These are phyloP conservation scores for Senna tora DNA, from an alignment of 306 rosid species.

Conservation along the genomic window DNA sequence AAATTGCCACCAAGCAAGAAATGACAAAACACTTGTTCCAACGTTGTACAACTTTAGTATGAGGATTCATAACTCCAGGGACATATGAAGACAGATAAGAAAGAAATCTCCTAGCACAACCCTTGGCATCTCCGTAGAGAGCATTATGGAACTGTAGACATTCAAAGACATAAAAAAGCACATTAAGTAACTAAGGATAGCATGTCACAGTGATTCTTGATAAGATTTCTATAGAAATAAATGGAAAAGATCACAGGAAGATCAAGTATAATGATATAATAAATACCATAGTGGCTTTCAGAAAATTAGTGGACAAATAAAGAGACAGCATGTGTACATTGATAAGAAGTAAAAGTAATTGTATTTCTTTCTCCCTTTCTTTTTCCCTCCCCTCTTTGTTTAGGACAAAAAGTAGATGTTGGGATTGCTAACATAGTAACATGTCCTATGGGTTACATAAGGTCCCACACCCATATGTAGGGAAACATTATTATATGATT, in stretches of 20 bases:
- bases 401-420: no score
- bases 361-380: not conserved
- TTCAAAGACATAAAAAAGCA: slow-evolving; percentile 12
- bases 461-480: no score
- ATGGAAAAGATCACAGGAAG: slow-evolving; percentile 29
- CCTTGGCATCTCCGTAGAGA: slow-evolving; percentile 82
- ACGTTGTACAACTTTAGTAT: slow-evolving; percentile 63
- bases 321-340: not conserved
- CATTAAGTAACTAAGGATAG: not conserved
- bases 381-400: not conserved
- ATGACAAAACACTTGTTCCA: slow-evolving; percentile 81
- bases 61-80: slow-evolving; percentile 89
- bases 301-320: slow-evolving; percentile 2
- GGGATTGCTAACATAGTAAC: no score
- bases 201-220: slow-evolving; percentile 18
- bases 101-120: slow-evolving; percentile 58
- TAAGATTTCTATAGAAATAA: slow-evolving; percentile 11
- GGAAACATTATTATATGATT: no score
- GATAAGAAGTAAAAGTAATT: slow-evolving; percentile 2
- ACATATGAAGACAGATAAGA: slow-evolving; percentile 56
- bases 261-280: slow-evolving; percentile 22
- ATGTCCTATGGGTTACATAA: no score
- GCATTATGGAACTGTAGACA: slow-evolving; percentile 64
- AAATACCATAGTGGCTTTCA: slow-evolving; percentile 17
- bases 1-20: slow-evolving; percentile 67